Evolutionary conservation across 2,329 filamentous ascomycete genomes (phyloP).

Genomic region (Fusarium multiceps): DNA sequence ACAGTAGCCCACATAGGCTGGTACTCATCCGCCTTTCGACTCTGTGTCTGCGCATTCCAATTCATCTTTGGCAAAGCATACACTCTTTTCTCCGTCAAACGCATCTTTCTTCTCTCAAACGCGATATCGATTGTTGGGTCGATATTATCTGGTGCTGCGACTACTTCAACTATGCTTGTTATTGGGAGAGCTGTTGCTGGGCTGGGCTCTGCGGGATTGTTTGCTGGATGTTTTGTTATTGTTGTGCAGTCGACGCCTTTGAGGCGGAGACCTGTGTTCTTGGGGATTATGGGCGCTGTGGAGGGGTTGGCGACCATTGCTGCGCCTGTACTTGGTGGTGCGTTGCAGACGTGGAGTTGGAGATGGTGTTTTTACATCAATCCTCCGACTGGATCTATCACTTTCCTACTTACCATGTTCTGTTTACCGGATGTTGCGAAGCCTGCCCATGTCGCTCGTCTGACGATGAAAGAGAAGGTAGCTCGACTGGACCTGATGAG

Average conservation of each 20-base stretch:
- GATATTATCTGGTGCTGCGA: slow-evolving; percentile 57
- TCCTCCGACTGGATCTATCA: slow-evolving; percentile 36
- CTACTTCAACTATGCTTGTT: slow-evolving; percentile 56
- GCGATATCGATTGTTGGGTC: slow-evolving; percentile 58
- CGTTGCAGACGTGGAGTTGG: slow-evolving; percentile 47
- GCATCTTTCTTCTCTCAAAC: slow-evolving; percentile 54
- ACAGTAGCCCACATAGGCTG: slow-evolving; percentile 40
- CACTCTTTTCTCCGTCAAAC: slow-evolving; percentile 27
- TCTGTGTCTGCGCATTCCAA: slow-evolving; percentile 56
- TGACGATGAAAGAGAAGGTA: background rate
- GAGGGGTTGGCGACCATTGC: slow-evolving; percentile 34
- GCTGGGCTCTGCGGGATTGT: slow-evolving; percentile 55
- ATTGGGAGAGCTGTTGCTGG: slow-evolving; percentile 60
- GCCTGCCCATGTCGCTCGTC: rapidly evolving
- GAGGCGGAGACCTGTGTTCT: background rate
- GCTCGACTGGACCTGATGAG: slow-evolving; percentile 35
- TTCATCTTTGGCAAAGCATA: slow-evolving; percentile 34
- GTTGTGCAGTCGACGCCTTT: background rate
- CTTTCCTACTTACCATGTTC: slow-evolving; percentile 5
- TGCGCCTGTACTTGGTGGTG: slow-evolving; percentile 45
- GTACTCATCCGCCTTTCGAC: slow-evolving; percentile 48
- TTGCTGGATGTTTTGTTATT: slow-evolving; percentile 48
- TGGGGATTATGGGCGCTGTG: slow-evolving; percentile 21
- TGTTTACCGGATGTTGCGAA: slow-evolving; percentile 12
- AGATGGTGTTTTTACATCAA: slow-evolving; percentile 53